These are phyloP conservation scores for Rhizopus stolonifer DNA, from an alignment of 371 early-diverging fungal species.

Conservation along the genomic window DNA sequence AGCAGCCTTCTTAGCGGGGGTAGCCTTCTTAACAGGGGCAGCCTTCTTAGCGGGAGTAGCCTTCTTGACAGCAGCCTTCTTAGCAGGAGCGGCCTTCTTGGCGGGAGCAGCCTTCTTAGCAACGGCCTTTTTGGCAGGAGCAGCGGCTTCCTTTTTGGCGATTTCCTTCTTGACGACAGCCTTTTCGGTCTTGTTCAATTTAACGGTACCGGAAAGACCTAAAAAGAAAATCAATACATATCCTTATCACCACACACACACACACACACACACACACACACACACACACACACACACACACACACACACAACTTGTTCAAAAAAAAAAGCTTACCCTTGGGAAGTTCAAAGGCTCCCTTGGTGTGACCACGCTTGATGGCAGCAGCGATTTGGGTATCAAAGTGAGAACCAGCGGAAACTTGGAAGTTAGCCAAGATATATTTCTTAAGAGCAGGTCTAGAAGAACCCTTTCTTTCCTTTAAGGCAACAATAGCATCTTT, in stretches of 20 bases:
- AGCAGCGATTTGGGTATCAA: constrained; percentile 64
- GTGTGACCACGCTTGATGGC: constrained; percentile 79
- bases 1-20: constrained; percentile 47
- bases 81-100: constrained; percentile 35
- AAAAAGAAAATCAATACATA: constrained; percentile 1
- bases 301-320: too few species aligned
- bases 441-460: constrained; percentile 81
- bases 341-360: constrained; percentile 64
- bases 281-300: too few species aligned
- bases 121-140: constrained; percentile 71
- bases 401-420: constrained; percentile 47
- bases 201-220: constrained; percentile 68
- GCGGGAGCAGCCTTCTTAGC: constrained; percentile 27
- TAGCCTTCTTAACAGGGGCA: constrained; percentile 52
- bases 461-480: constrained; percentile 79
- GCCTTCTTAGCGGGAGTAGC: constrained; percentile 16
- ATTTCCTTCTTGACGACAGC: constrained; percentile 13
- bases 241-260: too few species aligned
- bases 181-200: constrained; percentile 62
- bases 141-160: constrained; percentile 61
- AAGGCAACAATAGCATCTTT: constrained; percentile 62
- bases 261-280: too few species aligned
- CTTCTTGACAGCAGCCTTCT: constrained; percentile 32
- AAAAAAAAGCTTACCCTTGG: constrained; percentile 55
- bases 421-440: constrained; percentile 79